phyloP scores from a whole-genome alignment of 2,329 filamentous ascomycete species.

The Saccharata proteae region DNA sequence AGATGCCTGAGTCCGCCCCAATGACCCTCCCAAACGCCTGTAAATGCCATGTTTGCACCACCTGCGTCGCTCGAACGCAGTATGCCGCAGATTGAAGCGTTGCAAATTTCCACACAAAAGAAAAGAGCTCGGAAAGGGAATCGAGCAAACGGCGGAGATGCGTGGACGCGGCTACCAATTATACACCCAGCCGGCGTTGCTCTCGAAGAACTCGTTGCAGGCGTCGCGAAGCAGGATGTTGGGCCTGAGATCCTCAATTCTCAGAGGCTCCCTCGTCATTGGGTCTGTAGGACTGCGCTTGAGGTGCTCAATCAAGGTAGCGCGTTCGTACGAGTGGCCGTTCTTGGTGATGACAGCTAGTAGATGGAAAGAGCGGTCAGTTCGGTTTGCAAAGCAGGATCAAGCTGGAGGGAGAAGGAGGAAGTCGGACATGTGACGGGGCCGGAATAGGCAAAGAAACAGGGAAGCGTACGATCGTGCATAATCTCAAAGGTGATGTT shows the following conservation, averaged over 20 bases:
- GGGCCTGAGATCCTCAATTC: slow-evolving; percentile 57
- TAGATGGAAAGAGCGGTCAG: slow-evolving; percentile 20
- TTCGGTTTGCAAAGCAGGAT: slow-evolving; percentile 5
- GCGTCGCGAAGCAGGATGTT: slow-evolving; percentile 74
- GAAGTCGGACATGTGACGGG: slow-evolving; percentile 3
- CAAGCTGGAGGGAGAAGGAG: no score
- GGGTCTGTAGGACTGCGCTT: slow-evolving; percentile 66
- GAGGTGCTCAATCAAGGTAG: slow-evolving; percentile 76
- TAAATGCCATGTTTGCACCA: slow-evolving; percentile 1
- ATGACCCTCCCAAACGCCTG: slow-evolving; percentile 2
- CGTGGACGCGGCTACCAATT: slow-evolving; percentile 54
- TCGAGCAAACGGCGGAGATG: neutral
- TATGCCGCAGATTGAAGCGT: no score
- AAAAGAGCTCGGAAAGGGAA: no score
- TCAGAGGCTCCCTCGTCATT: slow-evolving; percentile 65
- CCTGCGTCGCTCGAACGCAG: no score
- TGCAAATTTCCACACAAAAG: neutral
- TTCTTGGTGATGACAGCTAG: slow-evolving; percentile 55
- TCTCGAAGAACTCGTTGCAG: slow-evolving; percentile 70
- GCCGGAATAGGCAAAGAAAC: slow-evolving; percentile 10
- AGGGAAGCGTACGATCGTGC: slow-evolving; percentile 44
- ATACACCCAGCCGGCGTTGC: slow-evolving; percentile 76
- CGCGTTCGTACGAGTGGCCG: slow-evolving; percentile 81
- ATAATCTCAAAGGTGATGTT: slow-evolving; percentile 65
- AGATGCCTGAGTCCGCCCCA: neutral